phyloP scores from a whole-genome alignment of 345 rosid species.

The Linum lewisii region DNA sequence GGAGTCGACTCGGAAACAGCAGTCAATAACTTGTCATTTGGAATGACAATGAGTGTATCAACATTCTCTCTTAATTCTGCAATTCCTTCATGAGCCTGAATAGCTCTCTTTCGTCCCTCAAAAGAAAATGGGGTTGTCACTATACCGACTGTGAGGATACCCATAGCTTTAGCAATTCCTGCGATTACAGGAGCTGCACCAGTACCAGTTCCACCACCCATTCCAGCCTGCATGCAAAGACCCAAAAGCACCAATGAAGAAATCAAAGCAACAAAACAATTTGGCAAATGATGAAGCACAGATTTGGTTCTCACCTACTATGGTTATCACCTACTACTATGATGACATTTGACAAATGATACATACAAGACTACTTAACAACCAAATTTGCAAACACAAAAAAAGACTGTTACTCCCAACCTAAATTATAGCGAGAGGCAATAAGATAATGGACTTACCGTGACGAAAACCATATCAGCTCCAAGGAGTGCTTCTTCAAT shows the following conservation, averaged over 20 bases:
- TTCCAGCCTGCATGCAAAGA: constrained; percentile 63
- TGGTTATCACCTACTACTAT: too few relatives aligned
- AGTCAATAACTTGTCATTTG: constrained; percentile 90
- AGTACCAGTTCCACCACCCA: constrained; percentile 99
- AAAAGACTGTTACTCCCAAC: too few relatives aligned
- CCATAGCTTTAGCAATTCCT: constrained; percentile 90
- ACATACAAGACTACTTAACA: not conserved
- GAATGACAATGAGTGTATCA: constrained; percentile 93
- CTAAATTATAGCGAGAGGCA: not conserved
- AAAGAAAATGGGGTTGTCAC: constrained; percentile 95
- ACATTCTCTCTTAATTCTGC: constrained; percentile 86
- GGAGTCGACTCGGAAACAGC: constrained; percentile 93
- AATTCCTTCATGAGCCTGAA: constrained; percentile 97
- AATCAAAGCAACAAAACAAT: constrained; percentile 9
- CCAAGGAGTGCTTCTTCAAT: constrained; percentile 89
- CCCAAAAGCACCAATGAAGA: constrained; percentile 14
- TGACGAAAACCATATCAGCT: constrained; percentile 93
- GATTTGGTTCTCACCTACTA: too few relatives aligned
- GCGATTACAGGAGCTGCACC: constrained; percentile 97
- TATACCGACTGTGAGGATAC: constrained; percentile 91
- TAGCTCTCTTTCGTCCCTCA: constrained; percentile 88
- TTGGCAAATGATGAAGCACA: too few relatives aligned
- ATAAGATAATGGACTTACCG: constrained; percentile 41
- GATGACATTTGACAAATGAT: too few relatives aligned
- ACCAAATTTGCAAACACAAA: not conserved